Base-by-base conservation (phyloP, 148 eudicot genomes). In the Vaccinium myrtillus region DNA sequence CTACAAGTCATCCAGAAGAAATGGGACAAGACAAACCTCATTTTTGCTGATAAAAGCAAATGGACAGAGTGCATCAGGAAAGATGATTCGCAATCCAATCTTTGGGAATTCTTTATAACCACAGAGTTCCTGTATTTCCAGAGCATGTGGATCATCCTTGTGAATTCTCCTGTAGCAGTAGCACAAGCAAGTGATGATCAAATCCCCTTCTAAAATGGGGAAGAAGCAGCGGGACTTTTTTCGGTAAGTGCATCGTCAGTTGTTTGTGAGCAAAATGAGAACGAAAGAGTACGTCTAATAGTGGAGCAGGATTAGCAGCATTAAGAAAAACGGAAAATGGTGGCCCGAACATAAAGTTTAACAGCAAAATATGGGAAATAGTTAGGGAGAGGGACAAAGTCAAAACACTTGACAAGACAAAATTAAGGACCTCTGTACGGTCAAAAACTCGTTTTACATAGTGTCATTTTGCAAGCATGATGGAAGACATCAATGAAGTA, bases 11-110 rank as follows among this genome's bases (percentile, higher is more conserved):
- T 5, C 2, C 39, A 76, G 19, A 76, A 82, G 23, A 69, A 27
- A 7, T 49, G 19, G 46, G 46, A 67, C 50, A 27, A 36, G 77
- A 85, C 7, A 63, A 61, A 93, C 98, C 96, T 94, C 96, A 90
- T 92, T 89, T 87, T 90, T 86, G 91, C 92, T 92, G 69, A 95
- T 89, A 59, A 85, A 86, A 77, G 96, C 98, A 91, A 93, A 97
- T 11, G 96, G 94, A 55, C 87, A 90, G 79, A 97, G 90, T 30
- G 93, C 83, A 81, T 90, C 91, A 7, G 92, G 92, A 77, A 94
- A 97, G 65, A 89, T 58, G 83, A 97, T 85, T 79, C 93, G 93
- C 83, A 97, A 90, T 76, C 98, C 99, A 82, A 83, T 82, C 81
- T 87, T 70, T 8, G 94, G 93, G 73, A 91, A 87, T 81, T 93